Percentiles rank a stretch among this genome's conserved stretches.
These are phyloP conservation scores for Oryza nivara DNA, from an alignment of 176 grass and related monocot genomes.

Conservation along the genomic window DNA sequence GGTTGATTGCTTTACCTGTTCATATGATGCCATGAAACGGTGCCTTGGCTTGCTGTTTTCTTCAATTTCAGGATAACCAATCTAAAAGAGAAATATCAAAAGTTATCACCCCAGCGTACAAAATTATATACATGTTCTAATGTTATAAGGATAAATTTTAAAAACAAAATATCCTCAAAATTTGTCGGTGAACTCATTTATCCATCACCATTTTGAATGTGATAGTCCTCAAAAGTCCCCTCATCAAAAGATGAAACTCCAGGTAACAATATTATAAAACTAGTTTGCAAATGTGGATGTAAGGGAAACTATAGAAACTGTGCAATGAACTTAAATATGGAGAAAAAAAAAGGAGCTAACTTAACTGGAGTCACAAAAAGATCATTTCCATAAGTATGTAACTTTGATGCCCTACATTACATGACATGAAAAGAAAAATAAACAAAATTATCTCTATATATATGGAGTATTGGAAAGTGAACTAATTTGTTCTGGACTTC, in stretches of 20 bases:
- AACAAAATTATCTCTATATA: background rate
- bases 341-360: conserved; percentile 11
- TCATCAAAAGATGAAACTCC: conserved; percentile 7
- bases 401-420: conserved; percentile 14
- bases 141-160: background rate
- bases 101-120: conserved; percentile 12
- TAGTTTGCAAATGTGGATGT: background rate
- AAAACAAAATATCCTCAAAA: background rate
- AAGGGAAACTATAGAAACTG: conserved; percentile 7
- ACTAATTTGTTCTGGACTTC: background rate
- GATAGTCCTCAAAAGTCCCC: background rate
- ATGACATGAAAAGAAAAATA: background rate
- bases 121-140: background rate
- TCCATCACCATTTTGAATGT: background rate
- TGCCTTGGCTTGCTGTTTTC: conserved; percentile 89
- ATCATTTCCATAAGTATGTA: conserved; percentile 26
- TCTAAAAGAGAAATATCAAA: conserved; percentile 51
- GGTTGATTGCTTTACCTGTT: conserved; percentile 64
- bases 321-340: conserved; percentile 12
- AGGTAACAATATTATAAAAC: conserved; percentile 4
- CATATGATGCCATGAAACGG: conserved; percentile 97
- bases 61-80: conserved; percentile 96
- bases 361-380: conserved; percentile 31
- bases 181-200: background rate
- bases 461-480: background rate